Conservation (phyloP, 2,329 filamentous ascomycete genomes). For the Cadophora luteo-olivacea region DNA sequence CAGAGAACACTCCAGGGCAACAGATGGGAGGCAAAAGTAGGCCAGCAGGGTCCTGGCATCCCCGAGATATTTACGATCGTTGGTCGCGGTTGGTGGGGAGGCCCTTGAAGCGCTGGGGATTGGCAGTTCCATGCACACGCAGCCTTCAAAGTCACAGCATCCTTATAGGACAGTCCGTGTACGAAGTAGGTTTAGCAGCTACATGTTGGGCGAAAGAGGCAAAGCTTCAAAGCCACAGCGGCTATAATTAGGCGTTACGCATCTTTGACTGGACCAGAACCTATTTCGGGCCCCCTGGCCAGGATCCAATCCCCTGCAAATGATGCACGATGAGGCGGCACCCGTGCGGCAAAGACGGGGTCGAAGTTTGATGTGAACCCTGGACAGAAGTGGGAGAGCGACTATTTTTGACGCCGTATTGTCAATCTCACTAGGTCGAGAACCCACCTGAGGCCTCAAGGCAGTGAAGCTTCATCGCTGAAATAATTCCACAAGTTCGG, state of each 20-base stretch:
- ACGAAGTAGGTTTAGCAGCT: not conserved
- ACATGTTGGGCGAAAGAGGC: not conserved
- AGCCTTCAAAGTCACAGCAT: conserved; percentile 15
- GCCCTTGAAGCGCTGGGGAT: conserved; percentile 25
- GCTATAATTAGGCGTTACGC: conserved; percentile 9
- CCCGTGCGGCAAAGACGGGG: conserved; percentile 7
- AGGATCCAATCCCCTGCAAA: not conserved
- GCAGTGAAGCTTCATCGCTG: too few relatives aligned
- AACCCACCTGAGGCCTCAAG: too few relatives aligned
- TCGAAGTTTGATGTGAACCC: not conserved
- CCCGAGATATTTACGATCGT: conserved; percentile 22
- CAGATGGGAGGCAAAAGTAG: not conserved
- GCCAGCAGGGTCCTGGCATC: not conserved
- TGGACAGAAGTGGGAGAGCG: not conserved
- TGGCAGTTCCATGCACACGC: conserved; percentile 18
- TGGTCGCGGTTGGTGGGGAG: conserved; percentile 14
- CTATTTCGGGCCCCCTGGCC: conserved; percentile 18
- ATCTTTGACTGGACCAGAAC: conserved; percentile 15
- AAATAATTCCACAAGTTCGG: too few relatives aligned
- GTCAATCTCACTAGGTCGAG: not conserved
- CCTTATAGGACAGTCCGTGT: conserved; percentile 19
- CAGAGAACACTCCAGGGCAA: conserved; percentile 13
- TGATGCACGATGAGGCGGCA: conserved; percentile 4
- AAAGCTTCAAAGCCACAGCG: not conserved
- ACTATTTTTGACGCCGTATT: conserved; percentile 14